phyloP scores from a whole-genome alignment of 2,329 filamentous ascomycete genomes.

The Graphiopsis chlorocephala region DNA sequence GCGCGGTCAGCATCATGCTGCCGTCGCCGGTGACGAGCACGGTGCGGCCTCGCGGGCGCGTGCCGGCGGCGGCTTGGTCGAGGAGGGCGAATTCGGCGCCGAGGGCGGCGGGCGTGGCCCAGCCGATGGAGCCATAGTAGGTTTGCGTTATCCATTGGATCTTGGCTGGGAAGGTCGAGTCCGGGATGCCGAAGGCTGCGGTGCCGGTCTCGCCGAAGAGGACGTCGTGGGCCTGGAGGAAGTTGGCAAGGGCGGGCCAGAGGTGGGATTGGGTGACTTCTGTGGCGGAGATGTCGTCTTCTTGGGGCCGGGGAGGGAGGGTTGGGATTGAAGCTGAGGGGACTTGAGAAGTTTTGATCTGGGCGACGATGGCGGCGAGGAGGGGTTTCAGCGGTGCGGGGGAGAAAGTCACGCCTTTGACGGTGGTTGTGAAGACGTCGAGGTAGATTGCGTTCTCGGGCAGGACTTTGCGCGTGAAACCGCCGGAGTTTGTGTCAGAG shows the following conservation, averaged over 20 bases:
- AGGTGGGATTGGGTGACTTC: constrained; percentile 44
- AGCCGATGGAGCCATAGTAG: constrained; percentile 47
- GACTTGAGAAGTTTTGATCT: constrained; percentile 23
- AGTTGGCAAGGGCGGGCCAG: constrained; percentile 37
- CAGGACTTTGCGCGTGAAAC: constrained; percentile 39
- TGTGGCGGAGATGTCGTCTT: constrained; percentile 35
- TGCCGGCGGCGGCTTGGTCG: constrained; percentile 41
- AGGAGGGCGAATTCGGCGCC: constrained; percentile 48
- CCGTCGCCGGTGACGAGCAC: constrained; percentile 66
- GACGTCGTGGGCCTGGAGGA: constrained; percentile 38
- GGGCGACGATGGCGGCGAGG: constrained; percentile 30
- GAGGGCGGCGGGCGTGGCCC: constrained; percentile 41
- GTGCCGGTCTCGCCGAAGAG: constrained; percentile 45
- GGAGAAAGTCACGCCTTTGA: constrained; percentile 32
- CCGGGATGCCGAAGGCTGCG: constrained; percentile 38
- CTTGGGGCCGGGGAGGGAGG: constrained; percentile 30
- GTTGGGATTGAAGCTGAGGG: constrained; percentile 29
- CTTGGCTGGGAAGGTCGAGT: constrained; percentile 24
- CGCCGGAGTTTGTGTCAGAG: constrained; percentile 43
- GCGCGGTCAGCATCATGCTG: constrained; percentile 62
- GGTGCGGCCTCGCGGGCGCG: constrained; percentile 51
- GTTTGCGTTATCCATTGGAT: constrained; percentile 39
- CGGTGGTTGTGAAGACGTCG: constrained; percentile 38
- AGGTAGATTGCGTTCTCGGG: constrained; percentile 35
- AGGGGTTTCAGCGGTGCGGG: constrained; percentile 40